A percentile compares a stretch with the other conserved stretches of the same genome.
Evolutionary conservation across 257 asterid genomes (phyloP).

Genomic region (Nicotiana undulata): DNA sequence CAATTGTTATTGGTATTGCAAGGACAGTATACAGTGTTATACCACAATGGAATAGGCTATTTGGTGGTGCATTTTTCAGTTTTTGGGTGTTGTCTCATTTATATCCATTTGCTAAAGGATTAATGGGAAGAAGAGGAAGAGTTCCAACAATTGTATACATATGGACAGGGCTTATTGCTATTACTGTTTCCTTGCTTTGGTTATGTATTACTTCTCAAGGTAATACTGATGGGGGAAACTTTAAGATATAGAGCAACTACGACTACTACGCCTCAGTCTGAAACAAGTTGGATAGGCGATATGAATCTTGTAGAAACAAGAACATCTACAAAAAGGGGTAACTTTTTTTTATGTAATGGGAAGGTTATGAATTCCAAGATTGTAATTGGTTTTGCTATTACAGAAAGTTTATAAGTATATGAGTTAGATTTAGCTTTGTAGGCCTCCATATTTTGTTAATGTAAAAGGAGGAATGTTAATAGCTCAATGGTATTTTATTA

Average conservation of each 20-base stretch:
- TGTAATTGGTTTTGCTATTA: background rate
- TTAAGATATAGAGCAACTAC: background rate
- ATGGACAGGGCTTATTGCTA: constrained; percentile 78
- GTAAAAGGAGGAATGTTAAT: background rate
- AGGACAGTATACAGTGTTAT: constrained; percentile 70
- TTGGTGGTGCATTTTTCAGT: constrained; percentile 88
- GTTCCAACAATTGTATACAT: constrained; percentile 77
- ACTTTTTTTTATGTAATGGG: background rate
- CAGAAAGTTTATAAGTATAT: background rate
- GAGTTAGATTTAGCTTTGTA: background rate
- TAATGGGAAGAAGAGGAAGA: constrained; percentile 90
- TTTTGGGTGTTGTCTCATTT: constrained; percentile 85
- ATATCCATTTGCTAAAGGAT: constrained; percentile 81
- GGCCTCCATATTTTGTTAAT: background rate
- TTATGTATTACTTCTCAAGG: constrained; percentile 40
- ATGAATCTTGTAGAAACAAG: no score
- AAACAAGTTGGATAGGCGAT: no score
- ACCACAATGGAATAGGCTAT: constrained; percentile 83
- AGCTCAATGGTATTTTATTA: background rate
- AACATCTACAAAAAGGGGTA: no score
- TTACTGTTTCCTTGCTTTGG: constrained; percentile 79
- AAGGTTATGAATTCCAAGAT: background rate
- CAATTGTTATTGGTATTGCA: constrained; percentile 61
- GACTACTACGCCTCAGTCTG: no score
- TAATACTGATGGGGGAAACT: background rate